Conservation (phyloP, 768 basidiomycete genomes). For the Panus rudis region DNA sequence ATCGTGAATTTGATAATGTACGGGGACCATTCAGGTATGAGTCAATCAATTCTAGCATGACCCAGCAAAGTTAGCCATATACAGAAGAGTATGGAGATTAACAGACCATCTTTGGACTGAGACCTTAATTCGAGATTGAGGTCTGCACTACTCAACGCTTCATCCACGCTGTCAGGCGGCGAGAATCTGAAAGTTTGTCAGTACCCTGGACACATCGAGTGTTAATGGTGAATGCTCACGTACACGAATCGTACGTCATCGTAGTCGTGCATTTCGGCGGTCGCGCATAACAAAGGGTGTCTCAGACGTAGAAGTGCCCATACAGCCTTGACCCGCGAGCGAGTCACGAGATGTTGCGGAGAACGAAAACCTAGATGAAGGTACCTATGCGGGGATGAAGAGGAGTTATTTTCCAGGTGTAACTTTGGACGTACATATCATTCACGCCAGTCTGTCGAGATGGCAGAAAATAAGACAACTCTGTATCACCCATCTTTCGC, state of each 20-base stretch:
- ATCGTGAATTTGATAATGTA: slow-evolving; percentile 56
- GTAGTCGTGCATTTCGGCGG: slow-evolving; percentile 52
- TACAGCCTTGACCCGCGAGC: slow-evolving; percentile 43
- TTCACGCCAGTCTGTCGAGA: slow-evolving; percentile 77
- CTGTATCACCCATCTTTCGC: slow-evolving; percentile 64
- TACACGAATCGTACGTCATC: slow-evolving; percentile 63
- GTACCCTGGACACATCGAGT: neutral
- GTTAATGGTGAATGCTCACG: slow-evolving; percentile 28
- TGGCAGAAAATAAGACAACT: slow-evolving; percentile 74
- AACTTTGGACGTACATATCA: slow-evolving; percentile 57
- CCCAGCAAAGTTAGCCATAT: neutral
- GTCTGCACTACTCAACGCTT: slow-evolving; percentile 43
- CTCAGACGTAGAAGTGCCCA: slow-evolving; percentile 69
- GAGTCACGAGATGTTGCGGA: slow-evolving; percentile 33
- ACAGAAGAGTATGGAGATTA: neutral
- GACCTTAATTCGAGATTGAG: slow-evolving; percentile 41
- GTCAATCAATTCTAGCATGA: slow-evolving; percentile 48
- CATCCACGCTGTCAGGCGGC: slow-evolving; percentile 34
- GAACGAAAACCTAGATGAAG: slow-evolving; percentile 65
- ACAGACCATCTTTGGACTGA: slow-evolving; percentile 49
- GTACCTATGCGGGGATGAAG: slow-evolving; percentile 46
- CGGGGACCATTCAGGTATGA: slow-evolving; percentile 72
- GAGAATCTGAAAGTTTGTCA: slow-evolving; percentile 32
- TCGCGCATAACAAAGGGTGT: slow-evolving; percentile 67
- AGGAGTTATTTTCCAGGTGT: neutral